These are phyloP conservation scores for Pseudogymnoascus destructans DNA, from an alignment of 2,329 filamentous ascomycete species.

Conservation along the genomic window DNA sequence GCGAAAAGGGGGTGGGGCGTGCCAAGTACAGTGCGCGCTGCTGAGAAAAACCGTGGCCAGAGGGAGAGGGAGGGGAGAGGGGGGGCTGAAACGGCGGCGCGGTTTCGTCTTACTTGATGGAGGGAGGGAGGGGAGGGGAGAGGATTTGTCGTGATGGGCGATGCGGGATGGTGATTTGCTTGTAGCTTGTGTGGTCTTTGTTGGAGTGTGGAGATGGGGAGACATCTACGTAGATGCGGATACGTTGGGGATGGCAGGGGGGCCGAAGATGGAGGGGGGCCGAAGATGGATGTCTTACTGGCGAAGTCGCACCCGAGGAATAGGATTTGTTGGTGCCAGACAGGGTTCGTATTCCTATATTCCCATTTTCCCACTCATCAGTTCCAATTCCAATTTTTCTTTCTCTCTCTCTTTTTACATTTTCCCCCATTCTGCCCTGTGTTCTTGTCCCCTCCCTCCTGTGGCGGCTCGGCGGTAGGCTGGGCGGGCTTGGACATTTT, in stretches of 20 bases:
- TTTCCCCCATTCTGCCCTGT: background rate
- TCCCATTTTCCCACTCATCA: background rate
- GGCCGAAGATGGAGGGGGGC: background rate
- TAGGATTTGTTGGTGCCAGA: background rate
- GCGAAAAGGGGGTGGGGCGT: background rate
- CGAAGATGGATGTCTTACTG: background rate
- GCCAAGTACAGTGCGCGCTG: background rate
- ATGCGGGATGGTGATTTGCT: background rate
- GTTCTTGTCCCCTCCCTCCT: background rate
- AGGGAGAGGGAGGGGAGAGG: background rate
- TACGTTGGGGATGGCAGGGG: background rate
- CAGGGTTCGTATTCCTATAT: conserved; percentile 1
- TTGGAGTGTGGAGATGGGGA: background rate
- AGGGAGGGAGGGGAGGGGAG: background rate
- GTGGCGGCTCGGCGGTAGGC: background rate
- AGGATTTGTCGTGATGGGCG: background rate
- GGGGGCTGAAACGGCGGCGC: background rate
- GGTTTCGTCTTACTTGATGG: background rate
- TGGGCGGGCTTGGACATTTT: background rate
- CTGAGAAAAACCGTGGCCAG: background rate
- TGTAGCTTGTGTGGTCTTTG: background rate
- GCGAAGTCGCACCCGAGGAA: background rate
- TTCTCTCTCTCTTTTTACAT: background rate
- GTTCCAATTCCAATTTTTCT: background rate
- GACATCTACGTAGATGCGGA: background rate